phyloP scores from a whole-genome alignment of 305 asterid species.

The Plantago coronopus region DNA sequence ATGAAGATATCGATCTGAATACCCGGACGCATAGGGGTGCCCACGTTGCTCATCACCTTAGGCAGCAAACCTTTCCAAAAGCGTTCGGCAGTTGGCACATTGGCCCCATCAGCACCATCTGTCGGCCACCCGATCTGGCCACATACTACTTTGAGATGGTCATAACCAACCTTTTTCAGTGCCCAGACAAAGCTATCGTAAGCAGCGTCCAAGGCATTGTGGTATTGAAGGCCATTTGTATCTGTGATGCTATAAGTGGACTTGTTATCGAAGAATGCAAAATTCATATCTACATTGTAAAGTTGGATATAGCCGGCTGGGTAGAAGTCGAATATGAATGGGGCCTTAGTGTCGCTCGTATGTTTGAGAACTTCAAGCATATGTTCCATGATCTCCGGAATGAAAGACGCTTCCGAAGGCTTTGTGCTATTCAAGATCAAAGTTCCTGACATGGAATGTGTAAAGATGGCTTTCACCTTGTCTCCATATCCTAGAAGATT shows the following conservation, averaged over 20 bases:
- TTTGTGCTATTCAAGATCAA: background rate
- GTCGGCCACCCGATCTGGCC: constrained; percentile 52
- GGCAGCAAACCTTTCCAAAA: constrained; percentile 31
- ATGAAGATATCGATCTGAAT: constrained; percentile 28
- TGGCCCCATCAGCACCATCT: constrained; percentile 34
- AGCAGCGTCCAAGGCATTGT: constrained; percentile 9
- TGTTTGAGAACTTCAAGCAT: background rate
- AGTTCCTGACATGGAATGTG: background rate
- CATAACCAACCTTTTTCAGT: constrained; percentile 26
- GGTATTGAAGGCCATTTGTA: background rate
- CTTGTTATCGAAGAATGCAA: constrained; percentile 1
- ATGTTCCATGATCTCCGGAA: background rate
- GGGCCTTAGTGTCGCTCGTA: background rate
- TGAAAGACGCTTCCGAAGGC: background rate
- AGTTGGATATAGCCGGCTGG: background rate
- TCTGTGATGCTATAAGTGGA: background rate
- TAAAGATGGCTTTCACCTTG: background rate
- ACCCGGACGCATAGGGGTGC: constrained; percentile 47
- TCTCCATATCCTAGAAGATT: background rate
- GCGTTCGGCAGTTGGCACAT: constrained; percentile 24
- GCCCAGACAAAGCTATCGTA: constrained; percentile 37
- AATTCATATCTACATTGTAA: background rate
- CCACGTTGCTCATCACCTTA: constrained; percentile 25
- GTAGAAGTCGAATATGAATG: background rate
- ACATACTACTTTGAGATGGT: constrained; percentile 23